These are phyloP conservation scores for Herpotrichia juniperi DNA, from an alignment of 2,329 filamentous ascomycete species.

Conservation along the genomic window DNA sequence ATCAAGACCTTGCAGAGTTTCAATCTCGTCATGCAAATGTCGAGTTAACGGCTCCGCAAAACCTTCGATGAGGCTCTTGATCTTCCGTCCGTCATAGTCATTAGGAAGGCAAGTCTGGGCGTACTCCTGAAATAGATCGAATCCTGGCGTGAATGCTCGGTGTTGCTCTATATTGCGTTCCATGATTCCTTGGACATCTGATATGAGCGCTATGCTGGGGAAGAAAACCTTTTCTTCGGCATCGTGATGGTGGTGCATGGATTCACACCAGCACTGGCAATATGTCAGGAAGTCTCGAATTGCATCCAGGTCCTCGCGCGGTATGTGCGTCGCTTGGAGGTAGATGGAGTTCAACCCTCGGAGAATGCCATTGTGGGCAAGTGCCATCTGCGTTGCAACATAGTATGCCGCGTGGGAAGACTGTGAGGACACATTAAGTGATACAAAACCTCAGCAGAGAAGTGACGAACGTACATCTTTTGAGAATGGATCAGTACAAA, in stretches of 20 bases:
- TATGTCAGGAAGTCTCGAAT: constrained; percentile 35
- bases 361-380: constrained; percentile 68
- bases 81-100: constrained; percentile 16
- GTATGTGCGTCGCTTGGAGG: constrained; percentile 60
- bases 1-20: constrained; percentile 21
- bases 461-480: constrained; percentile 24
- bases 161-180: constrained; percentile 62
- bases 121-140: constrained; percentile 45
- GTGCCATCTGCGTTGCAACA: constrained; percentile 66
- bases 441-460: constrained; percentile 2
- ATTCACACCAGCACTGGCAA: constrained; percentile 51
- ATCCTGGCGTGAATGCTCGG: constrained; percentile 59
- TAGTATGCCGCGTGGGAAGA: constrained; percentile 40
- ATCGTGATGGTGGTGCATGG: constrained; percentile 66
- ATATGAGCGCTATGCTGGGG: constrained; percentile 59
- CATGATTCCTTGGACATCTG: constrained; percentile 59
- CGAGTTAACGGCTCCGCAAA: constrained; percentile 21
- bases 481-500: constrained; percentile 28
- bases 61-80: constrained; percentile 19
- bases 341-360: constrained; percentile 70
- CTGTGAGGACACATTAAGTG: constrained; percentile 20
- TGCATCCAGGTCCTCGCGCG: constrained; percentile 61
- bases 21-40: constrained; percentile 29
- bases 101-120: constrained; percentile 9
- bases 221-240: constrained; percentile 66